Evolutionary conservation across 208 protist genomes (phyloP).

Genomic region (Phytomonas francai): DNA sequence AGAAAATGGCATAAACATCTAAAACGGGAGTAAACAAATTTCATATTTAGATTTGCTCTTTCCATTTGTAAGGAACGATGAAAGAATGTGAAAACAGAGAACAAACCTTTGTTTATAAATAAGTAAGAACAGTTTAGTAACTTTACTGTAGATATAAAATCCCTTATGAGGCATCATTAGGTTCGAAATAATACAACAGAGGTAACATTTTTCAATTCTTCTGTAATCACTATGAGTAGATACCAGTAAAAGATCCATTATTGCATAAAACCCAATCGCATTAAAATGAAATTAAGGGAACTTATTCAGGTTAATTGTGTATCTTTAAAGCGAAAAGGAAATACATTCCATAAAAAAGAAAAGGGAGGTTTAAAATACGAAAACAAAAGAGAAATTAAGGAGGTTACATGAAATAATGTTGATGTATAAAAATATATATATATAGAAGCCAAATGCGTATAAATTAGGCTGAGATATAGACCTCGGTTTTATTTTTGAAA

Average conservation of each 20-base stretch:
- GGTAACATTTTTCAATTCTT: not conserved
- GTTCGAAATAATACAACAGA: not conserved
- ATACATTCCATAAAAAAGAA: slow-evolving; percentile 4
- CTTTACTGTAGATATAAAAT: not conserved
- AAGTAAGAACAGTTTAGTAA: not conserved
- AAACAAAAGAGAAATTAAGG: slow-evolving; percentile 11
- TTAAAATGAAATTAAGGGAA: slow-evolving; percentile 4
- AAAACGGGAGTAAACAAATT: not conserved
- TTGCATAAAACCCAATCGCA: not conserved
- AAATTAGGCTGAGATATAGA: not conserved
- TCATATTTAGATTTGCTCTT: not conserved
- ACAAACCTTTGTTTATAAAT: not conserved
- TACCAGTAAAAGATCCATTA: not conserved
- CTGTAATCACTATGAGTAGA: not conserved
- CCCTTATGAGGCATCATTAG: not conserved
- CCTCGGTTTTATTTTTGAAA: slow-evolving; percentile 6
- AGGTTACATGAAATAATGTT: slow-evolving; percentile 6
- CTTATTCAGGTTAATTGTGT: not conserved
- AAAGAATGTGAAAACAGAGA: not conserved
- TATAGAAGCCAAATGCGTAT: slow-evolving; percentile 3
- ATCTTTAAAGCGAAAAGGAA: slow-evolving; percentile 7
- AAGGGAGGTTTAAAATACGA: slow-evolving; percentile 2
- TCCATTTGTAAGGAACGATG: not conserved
- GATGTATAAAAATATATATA: slow-evolving; percentile 12
- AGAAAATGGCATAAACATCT: not conserved